Conservation (phyloP, 352 stramenopile species). For the Phytophthora chlamydospora region DNA sequence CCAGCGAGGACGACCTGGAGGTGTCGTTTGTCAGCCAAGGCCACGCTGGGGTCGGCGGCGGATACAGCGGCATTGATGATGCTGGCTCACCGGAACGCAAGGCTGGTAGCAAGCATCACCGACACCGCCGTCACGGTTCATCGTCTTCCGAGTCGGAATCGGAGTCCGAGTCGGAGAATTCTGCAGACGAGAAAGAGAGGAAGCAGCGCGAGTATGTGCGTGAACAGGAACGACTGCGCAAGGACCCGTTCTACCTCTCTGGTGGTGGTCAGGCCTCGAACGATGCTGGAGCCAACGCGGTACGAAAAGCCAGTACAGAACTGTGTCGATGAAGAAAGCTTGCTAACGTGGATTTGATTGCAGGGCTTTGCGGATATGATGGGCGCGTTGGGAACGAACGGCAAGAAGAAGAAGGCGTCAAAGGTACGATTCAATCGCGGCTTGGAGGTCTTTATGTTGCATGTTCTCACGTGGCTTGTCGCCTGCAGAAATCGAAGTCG, state of each 20-base stretch:
- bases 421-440: conserved; percentile 39
- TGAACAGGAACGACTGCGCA: conserved; percentile 74
- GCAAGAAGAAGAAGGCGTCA: conserved; percentile 73
- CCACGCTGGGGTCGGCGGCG: conserved; percentile 35
- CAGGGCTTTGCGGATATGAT: conserved; percentile 85
- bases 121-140: conserved; percentile 19
- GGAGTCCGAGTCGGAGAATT: conserved; percentile 39
- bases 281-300: conserved; percentile 48
- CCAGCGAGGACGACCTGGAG: conserved; percentile 78
- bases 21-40: conserved; percentile 79
- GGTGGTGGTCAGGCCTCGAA: conserved; percentile 23
- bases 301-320: conserved; percentile 6
- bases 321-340: neutral
- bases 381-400: conserved; percentile 73
- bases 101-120: conserved; percentile 45
- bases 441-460: neutral
- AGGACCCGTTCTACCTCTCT: conserved; percentile 85
- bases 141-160: conserved; percentile 46
- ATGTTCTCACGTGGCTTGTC: neutral
- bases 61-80: conserved; percentile 44
- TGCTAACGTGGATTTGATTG: conserved; percentile 5
- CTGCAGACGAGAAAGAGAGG: conserved; percentile 50
- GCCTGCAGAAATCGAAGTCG: conserved; percentile 48
- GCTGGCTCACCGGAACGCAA: conserved; percentile 53
- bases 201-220: conserved; percentile 46